phyloP scores from a whole-genome alignment of 345 rosid species.

The Physaria fendleri region DNA sequence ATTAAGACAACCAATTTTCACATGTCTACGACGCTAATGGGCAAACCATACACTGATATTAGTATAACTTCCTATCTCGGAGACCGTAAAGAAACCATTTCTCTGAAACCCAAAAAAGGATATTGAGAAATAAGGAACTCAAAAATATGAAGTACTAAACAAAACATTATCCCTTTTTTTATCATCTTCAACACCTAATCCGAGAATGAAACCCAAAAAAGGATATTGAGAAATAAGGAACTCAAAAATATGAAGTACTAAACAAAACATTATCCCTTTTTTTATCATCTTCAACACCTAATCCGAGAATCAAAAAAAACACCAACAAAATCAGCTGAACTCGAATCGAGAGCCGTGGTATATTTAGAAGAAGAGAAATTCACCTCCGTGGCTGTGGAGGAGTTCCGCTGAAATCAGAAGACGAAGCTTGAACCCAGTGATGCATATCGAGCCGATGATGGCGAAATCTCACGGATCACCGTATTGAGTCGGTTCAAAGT shows the following conservation, averaged over 20 bases:
- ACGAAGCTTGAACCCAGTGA: slow-evolving; percentile 82
- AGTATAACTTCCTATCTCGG: neutral
- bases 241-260: neutral
- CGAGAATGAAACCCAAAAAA: neutral
- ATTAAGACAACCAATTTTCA: neutral
- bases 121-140: neutral
- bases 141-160: neutral
- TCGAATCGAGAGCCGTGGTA: neutral
- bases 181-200: neutral
- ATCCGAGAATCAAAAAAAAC: neutral
- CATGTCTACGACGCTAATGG: neutral
- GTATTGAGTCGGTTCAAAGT: neutral
- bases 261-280: neutral
- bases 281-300: neutral
- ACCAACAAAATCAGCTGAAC: neutral
- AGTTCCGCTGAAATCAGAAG: slow-evolving; percentile 72
- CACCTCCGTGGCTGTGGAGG: slow-evolving; percentile 87
- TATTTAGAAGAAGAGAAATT: neutral
- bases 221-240: neutral
- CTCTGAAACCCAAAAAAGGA: neutral
- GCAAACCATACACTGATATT: neutral
- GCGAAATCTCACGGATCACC: slow-evolving; percentile 13
- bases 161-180: neutral
- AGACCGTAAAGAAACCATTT: neutral
- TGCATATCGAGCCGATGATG: slow-evolving; percentile 43